Conservation (phyloP, 148 eudicot genomes). For the Rhododendron henanense region DNA sequence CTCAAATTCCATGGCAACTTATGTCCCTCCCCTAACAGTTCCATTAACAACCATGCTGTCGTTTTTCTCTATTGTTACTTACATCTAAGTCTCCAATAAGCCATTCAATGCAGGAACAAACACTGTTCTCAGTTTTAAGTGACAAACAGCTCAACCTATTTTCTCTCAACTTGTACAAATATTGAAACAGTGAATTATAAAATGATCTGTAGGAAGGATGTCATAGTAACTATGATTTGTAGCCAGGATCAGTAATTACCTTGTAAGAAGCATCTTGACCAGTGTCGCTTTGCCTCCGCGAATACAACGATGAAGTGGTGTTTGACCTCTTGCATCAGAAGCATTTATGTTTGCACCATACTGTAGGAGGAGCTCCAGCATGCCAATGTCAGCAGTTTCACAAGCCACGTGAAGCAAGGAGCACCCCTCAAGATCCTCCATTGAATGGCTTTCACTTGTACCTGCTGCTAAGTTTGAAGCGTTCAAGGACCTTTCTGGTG, state of each 20-base stretch:
- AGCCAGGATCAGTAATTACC: constrained; percentile 36
- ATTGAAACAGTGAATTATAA: not conserved
- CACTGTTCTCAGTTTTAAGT: not conserved
- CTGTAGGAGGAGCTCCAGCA: constrained; percentile 91
- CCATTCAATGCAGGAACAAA: not conserved
- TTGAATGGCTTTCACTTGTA: constrained; percentile 42
- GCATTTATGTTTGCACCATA: constrained; percentile 90
- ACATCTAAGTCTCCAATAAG: not conserved
- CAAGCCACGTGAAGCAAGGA: constrained; percentile 91
- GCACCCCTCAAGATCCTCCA: constrained; percentile 70
- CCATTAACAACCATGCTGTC: not conserved
- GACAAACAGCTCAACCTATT: not conserved
- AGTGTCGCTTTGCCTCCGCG: constrained; percentile 55
- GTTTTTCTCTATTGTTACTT: not conserved
- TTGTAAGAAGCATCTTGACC: constrained; percentile 71
- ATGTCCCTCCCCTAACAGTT: not conserved
- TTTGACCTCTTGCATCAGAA: constrained; percentile 61
- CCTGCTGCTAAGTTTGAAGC: constrained; percentile 42
- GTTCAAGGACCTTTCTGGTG: constrained; percentile 34
- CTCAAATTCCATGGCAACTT: not conserved
- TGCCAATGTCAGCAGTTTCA: constrained; percentile 91
- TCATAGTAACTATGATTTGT: not conserved
- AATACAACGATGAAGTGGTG: constrained; percentile 86
- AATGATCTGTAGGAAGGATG: not conserved
- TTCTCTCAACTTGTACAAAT: not conserved